Base-by-base conservation (phyloP, 352 stramenopile genomes). In the Halophytophthora polymorphica region DNA sequence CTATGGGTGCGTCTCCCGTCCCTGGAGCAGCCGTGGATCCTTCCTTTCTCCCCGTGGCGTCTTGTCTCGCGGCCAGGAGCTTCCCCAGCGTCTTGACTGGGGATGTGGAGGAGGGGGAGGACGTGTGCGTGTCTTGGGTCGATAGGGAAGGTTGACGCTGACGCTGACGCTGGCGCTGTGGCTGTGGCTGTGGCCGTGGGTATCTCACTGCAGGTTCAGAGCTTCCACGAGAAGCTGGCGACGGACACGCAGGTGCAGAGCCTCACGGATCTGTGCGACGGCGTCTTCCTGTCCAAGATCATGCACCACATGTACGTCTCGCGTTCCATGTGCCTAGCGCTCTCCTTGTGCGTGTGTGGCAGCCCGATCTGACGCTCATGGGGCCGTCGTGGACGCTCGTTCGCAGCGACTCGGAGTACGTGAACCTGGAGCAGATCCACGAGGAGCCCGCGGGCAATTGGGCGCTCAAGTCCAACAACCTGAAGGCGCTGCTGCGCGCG, bases 221-320 rank as follows among this genome's bases (percentile, higher is more conserved):
- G 80, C 59, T 91, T 91, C 56, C 61, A 81, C 6, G 69, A 83
- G 21, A 75, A 69, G 33, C 45, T 88, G 36, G 73, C 66, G 19
- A 64, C 59, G 36, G 69, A 86, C 35, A 50, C 58, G 45, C 48
- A 63, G 41, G 53, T 89, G 34, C 42, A 53, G 23, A 61, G 62
- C 23, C 49, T 91, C 36, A 57, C 67, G 21, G 80, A 89, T 52
- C 72, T 91, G 29, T 82, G 73, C 46, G 81, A 94, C 52, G 83
- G 83, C 48, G 78, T 94, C 42, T 90, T 94, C 55, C 67, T 94
- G 38, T 69, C 77, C 47, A 81, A 87, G 56, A 77, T 94, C 53
- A 86, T 94, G 75, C 77, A 94, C 58, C 69, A 86, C 61, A 90
- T 94, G 83, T 94, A 69, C 53, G 77, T n/a, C n/a, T n/a, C n/a